Evolutionary conservation across 2,329 filamentous ascomycete species (phyloP), one percentile per base, ranked within the genome.

Genomic region (Teratosphaeria zuluensis): DNA sequence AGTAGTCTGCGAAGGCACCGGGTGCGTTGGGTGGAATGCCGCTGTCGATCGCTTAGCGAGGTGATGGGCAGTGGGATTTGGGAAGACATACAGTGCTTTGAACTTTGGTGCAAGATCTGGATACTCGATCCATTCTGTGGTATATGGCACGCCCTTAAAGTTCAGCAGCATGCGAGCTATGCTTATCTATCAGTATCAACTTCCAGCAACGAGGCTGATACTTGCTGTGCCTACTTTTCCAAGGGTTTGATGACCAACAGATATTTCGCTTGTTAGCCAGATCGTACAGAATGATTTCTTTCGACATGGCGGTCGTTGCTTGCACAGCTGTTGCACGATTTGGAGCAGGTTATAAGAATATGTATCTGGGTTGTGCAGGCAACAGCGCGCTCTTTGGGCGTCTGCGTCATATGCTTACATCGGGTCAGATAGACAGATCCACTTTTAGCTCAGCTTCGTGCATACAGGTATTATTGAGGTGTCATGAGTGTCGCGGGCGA

Each of bases 231-330:
- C 9, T 35, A 35, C 33, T 83, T 72, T 86, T 89, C 85, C 85
- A 89, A 0, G 85, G 81, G 68, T 89, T 89, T 51, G 81, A 73
- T 0, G 85, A 86, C 86, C 86, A 89, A 56, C 75, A 67, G 11
- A 72, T 73, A 51, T 74, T 70, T n/a, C 74, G 74, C 16, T 73
- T 71, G 71, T 76, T 83, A 2, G 84, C 80, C 2, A 89, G 69
- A 68, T 89, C 85, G 63, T 83, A 87, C 1, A 88, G 68, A 6
- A 81, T 14, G 33, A 35, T 14, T 11, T 35, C 9, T 35, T 35
- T 14, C 8, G 33, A 35, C 33, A 35, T 35, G 8, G 33, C 7
- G 33, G 14, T 28, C 24, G 24, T 28, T 28, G 24, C 24, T 28
- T 28, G 24, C 24, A 28, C 24, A 28, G 24, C 24, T 28, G 24